Conservation (phyloP, 2,329 filamentous ascomycete species). For the Penicillium psychrosexuale region DNA sequence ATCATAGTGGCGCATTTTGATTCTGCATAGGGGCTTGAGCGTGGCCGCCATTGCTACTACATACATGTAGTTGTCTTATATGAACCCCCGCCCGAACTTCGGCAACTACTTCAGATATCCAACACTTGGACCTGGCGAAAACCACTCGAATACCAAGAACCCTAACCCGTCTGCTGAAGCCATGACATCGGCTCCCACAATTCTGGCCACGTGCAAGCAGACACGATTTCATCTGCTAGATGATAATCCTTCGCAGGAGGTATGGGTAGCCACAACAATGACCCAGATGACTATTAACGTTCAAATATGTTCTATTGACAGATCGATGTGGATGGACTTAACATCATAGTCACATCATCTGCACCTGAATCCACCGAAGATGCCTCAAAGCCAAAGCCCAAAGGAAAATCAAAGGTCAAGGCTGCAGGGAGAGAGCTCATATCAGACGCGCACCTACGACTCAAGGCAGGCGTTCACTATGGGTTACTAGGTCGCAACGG, state of each 20-base stretch:
- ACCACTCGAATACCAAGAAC: background rate
- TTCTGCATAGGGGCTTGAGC: background rate
- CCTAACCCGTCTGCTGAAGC: background rate
- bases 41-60: background rate
- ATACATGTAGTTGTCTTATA: background rate
- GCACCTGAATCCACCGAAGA: conserved; percentile 19
- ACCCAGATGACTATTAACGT: background rate
- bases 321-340: conserved; percentile 71
- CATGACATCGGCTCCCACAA: conserved; percentile 25
- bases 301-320: conserved; percentile 27
- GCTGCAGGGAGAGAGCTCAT: conserved; percentile 61
- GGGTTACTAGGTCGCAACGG: conserved; percentile 78
- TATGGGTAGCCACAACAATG: conserved; percentile 25
- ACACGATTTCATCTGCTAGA: conserved; percentile 62
- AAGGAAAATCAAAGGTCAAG: conserved; percentile 52
- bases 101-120: background rate
- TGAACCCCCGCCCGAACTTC: background rate
- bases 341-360: conserved; percentile 59
- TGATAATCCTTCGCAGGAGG: conserved; percentile 55
- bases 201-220: conserved; percentile 64
- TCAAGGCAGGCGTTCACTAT: conserved; percentile 73
- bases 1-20: background rate
- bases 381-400: conserved; percentile 28
- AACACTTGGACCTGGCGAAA: background rate
- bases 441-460: conserved; percentile 63